Base-by-base conservation (phyloP, 2,329 filamentous ascomycete species). In the Calonectria crousiana region DNA sequence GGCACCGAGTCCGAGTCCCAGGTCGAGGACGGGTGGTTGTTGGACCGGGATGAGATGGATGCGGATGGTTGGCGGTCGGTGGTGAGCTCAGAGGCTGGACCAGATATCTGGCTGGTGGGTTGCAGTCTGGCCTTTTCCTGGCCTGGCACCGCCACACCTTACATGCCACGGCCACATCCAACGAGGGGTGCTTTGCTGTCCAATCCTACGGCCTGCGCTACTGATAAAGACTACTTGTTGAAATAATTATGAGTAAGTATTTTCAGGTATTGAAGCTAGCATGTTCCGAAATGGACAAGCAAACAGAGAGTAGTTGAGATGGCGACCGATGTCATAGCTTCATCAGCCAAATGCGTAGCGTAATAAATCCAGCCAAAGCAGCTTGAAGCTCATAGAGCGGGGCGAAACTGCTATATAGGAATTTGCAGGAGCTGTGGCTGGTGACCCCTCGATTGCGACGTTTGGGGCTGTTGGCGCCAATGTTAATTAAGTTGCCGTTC, bases 81-180 rank as follows among this genome's bases (percentile, higher is more conserved):
- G 65, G 60, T 72, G 79, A 81, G 79, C 79, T 79, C 74, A 78
- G 72, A 79, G 74, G 78, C 79, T 79, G 74, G 73, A 73, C 72
- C 72, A 72, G 71, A 62, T 38, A 49, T 62, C 34, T 60, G 67
- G 58, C 67, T 60, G 66, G 53, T 53, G 60, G 69, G 70, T 70
- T 74, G 74, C 69, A 76, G 74, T 81, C 79, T 81, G 79, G 79
- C 79, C 79, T 81, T 78, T 81, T 81, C 78, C 56, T 69, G 75
- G 68, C 74, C 74, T 76, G 76, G 78, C 79, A 81, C 79, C 77
- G 79, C 79, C 79, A 80, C 78, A 80, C 67, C 32, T 65, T 58
- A 10, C 36, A 52, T 66, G 60, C 60, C 67, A 74, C 72, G 53
- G 78, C 76, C 79, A 79, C 78, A 75, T 69, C 77, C 69, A 76